Evolutionary conservation across 495 filamentous ascomycete genomes (phyloP).

Genomic region (Podospora bellae-mahoneyi): DNA sequence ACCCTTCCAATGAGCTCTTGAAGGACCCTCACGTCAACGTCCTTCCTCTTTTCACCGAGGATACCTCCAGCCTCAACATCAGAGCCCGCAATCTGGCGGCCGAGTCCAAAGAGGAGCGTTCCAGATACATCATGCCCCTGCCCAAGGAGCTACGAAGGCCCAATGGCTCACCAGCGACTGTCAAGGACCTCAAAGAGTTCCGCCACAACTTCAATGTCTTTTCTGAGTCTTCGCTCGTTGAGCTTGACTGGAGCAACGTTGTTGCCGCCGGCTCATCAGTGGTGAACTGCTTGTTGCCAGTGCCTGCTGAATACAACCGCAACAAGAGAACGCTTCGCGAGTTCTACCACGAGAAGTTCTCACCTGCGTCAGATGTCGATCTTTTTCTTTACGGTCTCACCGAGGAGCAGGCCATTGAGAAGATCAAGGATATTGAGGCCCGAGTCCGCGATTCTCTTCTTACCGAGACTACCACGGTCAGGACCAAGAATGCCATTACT

Average conservation of each 20-base stretch:
- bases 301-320: constrained; percentile 59
- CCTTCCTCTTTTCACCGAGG: constrained; percentile 62
- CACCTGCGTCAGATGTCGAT: constrained; percentile 80
- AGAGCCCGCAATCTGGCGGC: constrained; percentile 58
- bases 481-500: constrained; percentile 81
- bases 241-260: constrained; percentile 69
- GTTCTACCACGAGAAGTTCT: constrained; percentile 75
- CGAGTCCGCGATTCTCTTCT: constrained; percentile 68
- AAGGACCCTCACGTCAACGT: constrained; percentile 62
- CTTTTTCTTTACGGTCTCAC: constrained; percentile 76
- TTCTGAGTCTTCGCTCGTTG: constrained; percentile 59
- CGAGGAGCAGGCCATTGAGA: constrained; percentile 69
- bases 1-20: constrained; percentile 55
- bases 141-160: constrained; percentile 54
- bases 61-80: constrained; percentile 54
- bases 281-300: constrained; percentile 67
- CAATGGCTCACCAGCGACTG: constrained; percentile 61
- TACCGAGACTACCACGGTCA: constrained; percentile 68
- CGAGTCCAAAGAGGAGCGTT: constrained; percentile 57
- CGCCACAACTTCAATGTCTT: constrained; percentile 74
- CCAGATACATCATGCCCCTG: constrained; percentile 69
- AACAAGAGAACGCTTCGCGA: constrained; percentile 65
- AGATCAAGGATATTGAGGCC: constrained; percentile 74
- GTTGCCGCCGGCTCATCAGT: constrained; percentile 75
- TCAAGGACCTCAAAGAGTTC: constrained; percentile 62